Base-by-base conservation (phyloP, 768 basidiomycete species). In the Multifurca ochricompacta region DNA sequence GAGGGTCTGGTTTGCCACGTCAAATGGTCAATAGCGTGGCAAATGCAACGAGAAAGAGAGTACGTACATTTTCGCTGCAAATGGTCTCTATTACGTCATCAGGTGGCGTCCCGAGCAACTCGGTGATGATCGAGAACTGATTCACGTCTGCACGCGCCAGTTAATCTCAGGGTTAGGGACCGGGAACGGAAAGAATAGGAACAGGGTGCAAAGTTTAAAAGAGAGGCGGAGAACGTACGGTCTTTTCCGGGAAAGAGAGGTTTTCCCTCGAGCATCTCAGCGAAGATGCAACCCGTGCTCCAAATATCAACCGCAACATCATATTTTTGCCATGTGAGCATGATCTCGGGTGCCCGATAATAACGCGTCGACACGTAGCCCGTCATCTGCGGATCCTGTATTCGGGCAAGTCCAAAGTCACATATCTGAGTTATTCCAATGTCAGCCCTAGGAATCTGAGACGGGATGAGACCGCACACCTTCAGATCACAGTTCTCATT, bases 311-410 rank as follows among this genome's bases (percentile, higher is more conserved):
- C 96, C 47, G 95, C 96, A 53, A 97, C 94, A 69, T 98, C 95
- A 73, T 99, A 99, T 75, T 98, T 98, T 71, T 99, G 96, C 96
- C 96, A 99, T 35, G 96, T 99, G 67, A 99, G 79, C 96, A 99
- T 99, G 74, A 99, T 99, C 72, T 99, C 96, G 5, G 96, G 96
- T 6, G 96, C 96, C 48, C 96, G 87, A 69, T 99, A 99, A 73
- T 99, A 99, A 62, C 96, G 79, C 48, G 96, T 99, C 53, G 96
- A 98, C 58, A 98, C 96, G 67, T 98, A 99, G 59, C 96, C 96
- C 1, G 96, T 99, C 96, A 99, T 99, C 69, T 99, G 96, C 4
- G 95, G 95, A 68, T 99, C 96, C 71, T 98, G 96, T 60, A 99
- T 94, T 48, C 96, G 89, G 32, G 96, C 96, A 36, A 99, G 78